Base-by-base conservation (phyloP, 768 basidiomycete species). In the Xerocomus brunneocitrinus region DNA sequence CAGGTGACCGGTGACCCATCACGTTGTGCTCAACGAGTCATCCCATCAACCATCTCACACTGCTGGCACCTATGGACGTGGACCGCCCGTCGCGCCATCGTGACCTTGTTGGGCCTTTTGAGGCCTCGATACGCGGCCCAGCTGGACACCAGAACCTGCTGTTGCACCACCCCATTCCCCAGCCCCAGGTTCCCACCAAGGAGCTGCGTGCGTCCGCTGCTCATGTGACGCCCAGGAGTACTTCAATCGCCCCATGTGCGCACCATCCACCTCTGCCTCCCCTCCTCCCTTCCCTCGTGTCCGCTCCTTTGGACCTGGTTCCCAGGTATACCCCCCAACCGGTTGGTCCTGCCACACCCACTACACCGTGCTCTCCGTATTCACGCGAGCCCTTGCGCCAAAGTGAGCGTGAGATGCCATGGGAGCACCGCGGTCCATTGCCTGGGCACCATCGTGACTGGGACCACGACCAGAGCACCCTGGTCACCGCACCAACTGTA, bases 51-150 rank as follows among this genome's bases (percentile, higher is more conserved):
- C 80, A 10, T 79, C 82, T 88, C 56, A 81, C 85, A 0, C 85
- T 79, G 3, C 74, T 92, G 22, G 89, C 88, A 5, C 89, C 89
- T 0, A 91, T 91, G 89, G 79, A 73, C 12, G 76, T 87, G 8
- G 85, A 87, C 49, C 75, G 82, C 5, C 80, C 80, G 30, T 59
- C 65, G 53, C 71, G 76, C 54, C 80, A 78, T 36, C 78, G 85
- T 22, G 84, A 86, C 52, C 82, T 82, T 58, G 75, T 79, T 27
- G 71, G 69, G 9, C 70, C 76, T 45, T 77, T 79, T 24, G 80
- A 82, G 0, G 64, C 46, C 0, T 43, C 60, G 28, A 65, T 68
- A 34, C 78, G 85, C 32, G 84, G 81, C 10, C 84, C 82, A 6
- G 69, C 74, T 5, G 79, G n/a, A n/a, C n/a, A n/a, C n/a, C n/a